These are phyloP conservation scores for Fragaria ananassa DNA, from an alignment of 306 rosid species.

Conservation along the genomic window DNA sequence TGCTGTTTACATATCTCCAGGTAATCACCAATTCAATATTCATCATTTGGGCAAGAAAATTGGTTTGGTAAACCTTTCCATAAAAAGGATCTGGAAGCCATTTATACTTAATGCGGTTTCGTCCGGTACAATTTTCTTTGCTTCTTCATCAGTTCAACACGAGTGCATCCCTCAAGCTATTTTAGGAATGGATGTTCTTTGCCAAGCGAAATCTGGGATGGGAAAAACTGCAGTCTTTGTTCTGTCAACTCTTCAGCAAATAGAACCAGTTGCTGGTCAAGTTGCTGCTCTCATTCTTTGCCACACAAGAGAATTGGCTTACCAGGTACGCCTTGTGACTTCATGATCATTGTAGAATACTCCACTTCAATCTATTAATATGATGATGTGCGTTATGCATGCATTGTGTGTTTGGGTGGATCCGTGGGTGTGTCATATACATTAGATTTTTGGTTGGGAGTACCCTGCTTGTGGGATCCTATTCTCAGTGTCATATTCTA, in stretches of 20 bases:
- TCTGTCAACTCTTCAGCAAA: conserved; percentile 64
- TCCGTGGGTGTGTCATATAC: neutral
- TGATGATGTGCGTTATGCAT: neutral
- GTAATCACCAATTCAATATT: conserved; percentile 65
- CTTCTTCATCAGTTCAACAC: conserved; percentile 70
- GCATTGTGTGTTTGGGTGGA: neutral
- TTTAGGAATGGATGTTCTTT: conserved; percentile 70
- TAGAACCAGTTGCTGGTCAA: conserved; percentile 72
- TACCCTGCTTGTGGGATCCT: neutral
- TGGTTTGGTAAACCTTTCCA: conserved; percentile 73
- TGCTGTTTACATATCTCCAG: conserved; percentile 33
- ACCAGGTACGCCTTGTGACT: conserved; percentile 45
- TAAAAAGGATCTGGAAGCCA: conserved; percentile 62
- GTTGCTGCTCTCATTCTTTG: conserved; percentile 72
- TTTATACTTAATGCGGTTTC: conserved; percentile 70
- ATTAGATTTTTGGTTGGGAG: neutral
- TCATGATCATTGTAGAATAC: neutral
- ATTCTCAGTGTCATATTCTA: neutral
- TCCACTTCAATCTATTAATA: neutral
- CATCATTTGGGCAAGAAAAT: conserved; percentile 51
- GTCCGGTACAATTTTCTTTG: conserved; percentile 59
- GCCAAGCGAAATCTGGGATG: conserved; percentile 79
- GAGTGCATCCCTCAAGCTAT: conserved; percentile 84
- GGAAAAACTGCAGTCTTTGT: conserved; percentile 80
- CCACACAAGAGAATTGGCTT: conserved; percentile 70